Evolutionary conservation across 139 green algal species (phyloP), one percentile per base, ranked within the genome.

Genomic region (Chlamydomonas applanata): DNA sequence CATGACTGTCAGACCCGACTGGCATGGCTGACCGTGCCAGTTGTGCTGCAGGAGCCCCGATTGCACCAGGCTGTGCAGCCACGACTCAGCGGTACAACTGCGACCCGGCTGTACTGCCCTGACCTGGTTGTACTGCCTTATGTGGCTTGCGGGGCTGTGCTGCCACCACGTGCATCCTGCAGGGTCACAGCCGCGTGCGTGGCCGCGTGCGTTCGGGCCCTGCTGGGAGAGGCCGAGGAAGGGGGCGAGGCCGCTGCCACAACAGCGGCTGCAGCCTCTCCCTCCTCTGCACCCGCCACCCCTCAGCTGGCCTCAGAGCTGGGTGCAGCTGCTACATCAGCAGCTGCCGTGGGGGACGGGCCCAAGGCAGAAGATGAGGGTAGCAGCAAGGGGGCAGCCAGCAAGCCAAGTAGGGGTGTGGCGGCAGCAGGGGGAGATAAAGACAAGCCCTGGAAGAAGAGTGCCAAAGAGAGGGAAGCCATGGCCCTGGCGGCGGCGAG

Each of bases 191-290:
- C 88, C 22, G 78, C 72, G 46, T 85, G 80, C 25, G 83, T 72
- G 0, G 85, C 86, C 54, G 88, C 85, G 1, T 85, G 75, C 33
- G 29, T 90, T 53, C 74, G 81, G 0, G 80, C 87, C 65, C 79
- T 91, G 54, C 85, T 92, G 45, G 83, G 85, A 20, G 76, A 77
- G 59, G 3, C 34, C 9, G 16, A 34, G 24, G 29, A n/a, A 73
- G 33, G 5, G 5, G 4, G 54, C n/a, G n/a, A n/a, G 54, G n/a
- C 22, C 9, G 54, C 4, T 30, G 54, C 54, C 11, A 14, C 9
- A 14, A 35, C 34, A 22, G 57, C 5, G 4, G 57, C 40, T 11
- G 4, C 59, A 4, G 27, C 59, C 59, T 3, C 25, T 11, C 3
- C 59, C 25, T n/a, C 59, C 59, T 35, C 25, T 34, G 29, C 59